Conservation (phyloP, 2,329 filamentous ascomycete species). For the Xylaria sp. region DNA sequence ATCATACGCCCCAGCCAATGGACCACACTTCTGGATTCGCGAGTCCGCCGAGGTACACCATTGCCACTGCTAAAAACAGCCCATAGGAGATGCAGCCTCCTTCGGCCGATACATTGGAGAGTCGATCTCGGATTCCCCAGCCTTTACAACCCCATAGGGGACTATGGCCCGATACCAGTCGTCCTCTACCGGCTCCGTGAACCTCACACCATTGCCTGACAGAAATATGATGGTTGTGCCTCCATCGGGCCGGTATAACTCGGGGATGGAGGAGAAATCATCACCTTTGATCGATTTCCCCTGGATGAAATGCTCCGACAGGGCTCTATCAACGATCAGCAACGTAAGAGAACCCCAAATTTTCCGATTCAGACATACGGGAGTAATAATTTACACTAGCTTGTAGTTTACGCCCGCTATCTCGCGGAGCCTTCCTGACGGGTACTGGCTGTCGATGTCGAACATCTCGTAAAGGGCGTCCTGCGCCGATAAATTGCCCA, state of each 20-base stretch:
- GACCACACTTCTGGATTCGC: conserved; percentile 11
- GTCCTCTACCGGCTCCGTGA: conserved; percentile 11
- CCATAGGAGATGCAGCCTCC: conserved; percentile 22
- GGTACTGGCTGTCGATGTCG: not conserved
- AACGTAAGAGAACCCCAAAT: too few relatives aligned
- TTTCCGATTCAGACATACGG: too few relatives aligned
- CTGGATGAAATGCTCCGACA: too few relatives aligned
- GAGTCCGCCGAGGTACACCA: conserved; percentile 22
- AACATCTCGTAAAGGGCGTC: not conserved
- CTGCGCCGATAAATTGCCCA: not conserved
- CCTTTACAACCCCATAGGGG: not conserved
- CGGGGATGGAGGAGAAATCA: conserved; percentile 1
- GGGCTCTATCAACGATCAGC: too few relatives aligned
- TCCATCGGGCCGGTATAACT: not conserved
- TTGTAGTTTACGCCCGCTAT: not conserved
- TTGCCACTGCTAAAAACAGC: conserved; percentile 16
- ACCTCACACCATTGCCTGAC: conserved; percentile 18
- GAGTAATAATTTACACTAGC: conserved; percentile 5
- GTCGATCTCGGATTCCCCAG: not conserved
- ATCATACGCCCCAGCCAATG: conserved; percentile 7
- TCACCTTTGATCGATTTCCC: not conserved
- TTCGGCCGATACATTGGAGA: not conserved
- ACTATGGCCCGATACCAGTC: conserved; percentile 22
- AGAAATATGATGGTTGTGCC: conserved; percentile 13
- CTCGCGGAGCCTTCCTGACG: not conserved